These are phyloP conservation scores for Aspergillus haitiensis DNA, from an alignment of 495 filamentous ascomycete genomes.

Conservation along the genomic window DNA sequence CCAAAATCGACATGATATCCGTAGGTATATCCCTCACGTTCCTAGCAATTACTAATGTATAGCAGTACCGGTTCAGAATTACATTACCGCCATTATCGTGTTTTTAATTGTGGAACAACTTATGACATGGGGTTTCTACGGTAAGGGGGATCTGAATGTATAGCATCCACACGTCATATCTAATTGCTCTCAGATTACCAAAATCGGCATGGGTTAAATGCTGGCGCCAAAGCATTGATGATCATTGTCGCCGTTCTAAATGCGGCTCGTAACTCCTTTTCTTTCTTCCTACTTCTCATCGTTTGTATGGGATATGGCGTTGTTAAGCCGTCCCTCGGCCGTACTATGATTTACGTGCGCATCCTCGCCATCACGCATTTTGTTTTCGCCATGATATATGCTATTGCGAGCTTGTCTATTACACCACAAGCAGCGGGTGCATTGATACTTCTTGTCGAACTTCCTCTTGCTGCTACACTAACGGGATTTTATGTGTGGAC, in stretches of 20 bases:
- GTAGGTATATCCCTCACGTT: slow-evolving; percentile 44
- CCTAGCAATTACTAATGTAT: slow-evolving; percentile 34
- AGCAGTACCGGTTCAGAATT: slow-evolving; percentile 94
- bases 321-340: slow-evolving; percentile 89
- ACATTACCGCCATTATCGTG: slow-evolving; percentile 94
- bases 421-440: slow-evolving; percentile 74
- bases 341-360: slow-evolving; percentile 93
- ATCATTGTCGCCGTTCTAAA: slow-evolving; percentile 88
- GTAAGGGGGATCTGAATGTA: slow-evolving; percentile 27
- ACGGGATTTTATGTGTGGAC: slow-evolving; percentile 99
- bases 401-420: slow-evolving; percentile 83
- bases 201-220: slow-evolving; percentile 82
- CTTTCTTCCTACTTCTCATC: slow-evolving; percentile 97
- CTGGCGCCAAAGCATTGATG: slow-evolving; percentile 78
- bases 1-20: slow-evolving; percentile 89
- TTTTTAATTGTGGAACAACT: slow-evolving; percentile 95
- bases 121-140: slow-evolving; percentile 97
- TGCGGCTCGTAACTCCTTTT: slow-evolving; percentile 92
- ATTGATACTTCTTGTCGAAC: slow-evolving; percentile 90
- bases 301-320: slow-evolving; percentile 99
- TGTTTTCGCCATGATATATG: slow-evolving; percentile 90
- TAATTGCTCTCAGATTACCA: slow-evolving; percentile 65
- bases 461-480: slow-evolving; percentile 87
- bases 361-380: slow-evolving; percentile 90
- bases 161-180: background rate